Evolutionary conservation across 1,284 basidiomycete species (phyloP).

Genomic region (Fomitopsis palustris): DNA sequence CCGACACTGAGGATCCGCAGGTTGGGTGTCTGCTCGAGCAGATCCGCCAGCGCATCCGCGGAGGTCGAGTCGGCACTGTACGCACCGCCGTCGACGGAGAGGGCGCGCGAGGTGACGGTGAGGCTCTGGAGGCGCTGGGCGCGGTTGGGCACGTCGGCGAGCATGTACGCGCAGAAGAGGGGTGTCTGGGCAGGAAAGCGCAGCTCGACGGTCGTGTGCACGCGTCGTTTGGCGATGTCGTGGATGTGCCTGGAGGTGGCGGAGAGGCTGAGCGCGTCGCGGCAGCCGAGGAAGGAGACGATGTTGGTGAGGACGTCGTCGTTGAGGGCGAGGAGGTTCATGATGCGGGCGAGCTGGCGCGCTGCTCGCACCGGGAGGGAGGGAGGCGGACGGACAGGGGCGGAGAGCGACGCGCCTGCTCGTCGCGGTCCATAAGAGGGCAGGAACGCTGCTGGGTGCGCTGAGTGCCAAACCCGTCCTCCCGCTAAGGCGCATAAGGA

Average conservation of each 20-base stretch:
- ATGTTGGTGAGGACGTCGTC: conserved; percentile 12
- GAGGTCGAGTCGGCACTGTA: not conserved
- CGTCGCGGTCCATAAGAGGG: not conserved
- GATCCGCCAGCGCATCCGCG: not conserved
- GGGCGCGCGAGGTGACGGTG: not conserved
- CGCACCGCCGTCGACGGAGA: not conserved
- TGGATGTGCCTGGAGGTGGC: conserved; percentile 10
- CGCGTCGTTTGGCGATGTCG: conserved; percentile 7
- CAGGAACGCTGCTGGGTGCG: not conserved
- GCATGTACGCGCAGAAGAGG: not conserved
- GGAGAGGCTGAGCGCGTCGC: conserved; percentile 15
- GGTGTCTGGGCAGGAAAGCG: not conserved
- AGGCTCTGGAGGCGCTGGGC: not conserved
- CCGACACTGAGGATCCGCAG: not conserved
- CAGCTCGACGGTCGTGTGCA: not conserved
- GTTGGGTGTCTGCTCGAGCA: not conserved
- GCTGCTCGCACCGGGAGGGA: not conserved
- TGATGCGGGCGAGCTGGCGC: not conserved
- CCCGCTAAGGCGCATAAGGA: not conserved
- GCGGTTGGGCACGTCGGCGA: not conserved
- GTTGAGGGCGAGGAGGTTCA: conserved; percentile 6
- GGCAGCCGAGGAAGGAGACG: conserved; percentile 10
- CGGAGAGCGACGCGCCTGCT: not conserved
- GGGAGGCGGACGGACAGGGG: not conserved
- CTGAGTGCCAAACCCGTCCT: not conserved